These are phyloP conservation scores for Candida pseudofarinosa DNA, from an alignment of 805 yeast species.

Conservation along the genomic window DNA sequence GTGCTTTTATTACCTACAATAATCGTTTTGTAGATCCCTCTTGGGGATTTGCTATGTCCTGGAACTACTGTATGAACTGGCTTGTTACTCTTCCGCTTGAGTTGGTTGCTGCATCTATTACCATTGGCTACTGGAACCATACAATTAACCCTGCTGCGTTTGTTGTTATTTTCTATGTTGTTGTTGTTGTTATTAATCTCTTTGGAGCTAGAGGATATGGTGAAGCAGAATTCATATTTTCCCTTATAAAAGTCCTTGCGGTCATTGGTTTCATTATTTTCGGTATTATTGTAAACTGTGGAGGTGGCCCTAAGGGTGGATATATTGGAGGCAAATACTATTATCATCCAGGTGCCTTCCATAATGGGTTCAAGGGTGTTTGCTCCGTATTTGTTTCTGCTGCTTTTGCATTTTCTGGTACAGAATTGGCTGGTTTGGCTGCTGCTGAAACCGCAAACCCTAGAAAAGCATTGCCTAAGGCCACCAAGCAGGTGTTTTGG, in stretches of 20 bases:
- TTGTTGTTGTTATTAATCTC: conserved; percentile 42
- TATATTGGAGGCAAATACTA: conserved; percentile 49
- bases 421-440: conserved; percentile 40
- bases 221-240: conserved; percentile 63
- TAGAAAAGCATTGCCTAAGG: conserved; percentile 33
- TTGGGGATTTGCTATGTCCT: conserved; percentile 61
- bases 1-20: conserved; percentile 61
- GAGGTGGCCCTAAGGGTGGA: conserved; percentile 47
- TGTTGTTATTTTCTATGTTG: conserved; percentile 52
- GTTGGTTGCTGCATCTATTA: conserved; percentile 56
- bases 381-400: conserved; percentile 38
- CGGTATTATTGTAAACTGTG: conserved; percentile 39
- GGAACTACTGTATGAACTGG: conserved; percentile 52
- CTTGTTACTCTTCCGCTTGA: conserved; percentile 55
- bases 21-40: conserved; percentile 56
- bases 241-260: conserved; percentile 60
- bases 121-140: conserved; percentile 53
- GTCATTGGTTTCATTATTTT: conserved; percentile 54
- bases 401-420: conserved; percentile 40
- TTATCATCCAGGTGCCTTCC: conserved; percentile 53
- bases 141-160: conserved; percentile 55
- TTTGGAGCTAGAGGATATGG: conserved; percentile 57
- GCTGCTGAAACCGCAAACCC: conserved; percentile 42
- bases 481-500: conserved; percentile 42
- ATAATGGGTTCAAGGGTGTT: conserved; percentile 43